Evolutionary conservation across 164 flowering plant species (phyloP), one percentile per base, ranked within the genome.

Genomic region (Brasenia schreberi): DNA sequence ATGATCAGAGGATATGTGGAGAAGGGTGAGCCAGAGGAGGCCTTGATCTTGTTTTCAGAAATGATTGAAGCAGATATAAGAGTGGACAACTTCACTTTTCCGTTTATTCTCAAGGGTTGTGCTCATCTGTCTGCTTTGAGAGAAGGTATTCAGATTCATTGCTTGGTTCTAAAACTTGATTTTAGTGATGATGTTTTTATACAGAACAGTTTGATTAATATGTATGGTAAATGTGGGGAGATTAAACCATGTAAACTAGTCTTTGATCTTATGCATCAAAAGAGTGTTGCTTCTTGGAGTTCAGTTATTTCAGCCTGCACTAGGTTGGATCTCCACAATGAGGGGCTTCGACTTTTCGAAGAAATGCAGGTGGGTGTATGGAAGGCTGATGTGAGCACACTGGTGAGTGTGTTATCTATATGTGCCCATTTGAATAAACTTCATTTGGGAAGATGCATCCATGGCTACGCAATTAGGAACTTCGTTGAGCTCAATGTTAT

Each of bases 231-330:
- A 67, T 84, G 89, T 71, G 78, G 81, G 58, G 65, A 79, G 56
- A 71, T 83, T 19, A 74, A 70, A 43, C 69, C 72, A n/a, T 77
- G 84, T 45, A 68, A 77, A 66, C 69, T 63, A 12, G 83, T 85
- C 61, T 92, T 92, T 71, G 79, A 79, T 64, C 71, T 68, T 63
- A 81, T 85, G 85, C 81, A 72, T 65, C 67, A 70, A 18, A 82
- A 64, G 78, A 83, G 74, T 68, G 77, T 79, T 66, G 92, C 90
- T 68, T 84, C 96, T 49, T 92, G 96, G 96, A 90, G 96, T 81
- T 83, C 96, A 16, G 68, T 92, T 33, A 80, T 90, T 73, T 81
- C 87, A 67, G 89, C 86, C 71, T 80, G 84, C 81, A 83, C 87
- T 63, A 75, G 74, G n/a, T 39, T 70, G 66, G 80, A 84, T 4